Base-by-base conservation (phyloP, 2,329 filamentous ascomycete genomes). In the Fusarium sambucinum region DNA sequence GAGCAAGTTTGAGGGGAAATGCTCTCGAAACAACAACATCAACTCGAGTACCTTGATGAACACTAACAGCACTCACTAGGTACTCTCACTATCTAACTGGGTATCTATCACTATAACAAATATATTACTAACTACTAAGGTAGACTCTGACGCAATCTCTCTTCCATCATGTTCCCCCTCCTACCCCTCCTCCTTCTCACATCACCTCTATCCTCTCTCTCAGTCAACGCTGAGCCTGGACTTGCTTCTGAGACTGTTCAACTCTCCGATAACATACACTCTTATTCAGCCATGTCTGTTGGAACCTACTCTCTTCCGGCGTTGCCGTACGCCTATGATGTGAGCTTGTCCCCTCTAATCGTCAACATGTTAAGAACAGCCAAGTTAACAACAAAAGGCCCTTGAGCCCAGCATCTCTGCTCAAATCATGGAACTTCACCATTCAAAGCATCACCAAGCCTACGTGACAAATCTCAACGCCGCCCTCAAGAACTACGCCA, bases 381-480 rank as follows among this genome's bases (percentile, higher is more conserved):
- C 23, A 21, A 42, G n/a, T 47, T 68, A 23, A 68, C 50, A 9
- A n/a, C 16, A 11, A 38, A 10, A 91, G 88, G 90, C 90, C 33
- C 83, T 92, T 50, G 90, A 92, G 78, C 90, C 90, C 12, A 86
- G 89, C 80, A 93, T 94, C 81, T 92, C 90, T 33, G 84, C 83
- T 71, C 87, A 93, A 77, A 94, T 93, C 78, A 94, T 94, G 92
- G 88, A 91, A 79, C 86, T 94, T 51, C 92, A 94, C 78, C 91
- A 94, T 81, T 81, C 83, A 78, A 93, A 92, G 81, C 92, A 94
- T 78, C 92, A 94, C 79, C 89, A 92, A 75, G 86, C 92, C 33
- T 94, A 94, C 78, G 87, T 94, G 68, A 91, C 85, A 65, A 92
- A 92, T 77, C 85, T 94, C 61, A 94, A 94, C 81, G 84, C 83